These are phyloP conservation scores for Paramarasmius palmivorus DNA, from an alignment of 1,284 basidiomycete species.

Conservation along the genomic window DNA sequence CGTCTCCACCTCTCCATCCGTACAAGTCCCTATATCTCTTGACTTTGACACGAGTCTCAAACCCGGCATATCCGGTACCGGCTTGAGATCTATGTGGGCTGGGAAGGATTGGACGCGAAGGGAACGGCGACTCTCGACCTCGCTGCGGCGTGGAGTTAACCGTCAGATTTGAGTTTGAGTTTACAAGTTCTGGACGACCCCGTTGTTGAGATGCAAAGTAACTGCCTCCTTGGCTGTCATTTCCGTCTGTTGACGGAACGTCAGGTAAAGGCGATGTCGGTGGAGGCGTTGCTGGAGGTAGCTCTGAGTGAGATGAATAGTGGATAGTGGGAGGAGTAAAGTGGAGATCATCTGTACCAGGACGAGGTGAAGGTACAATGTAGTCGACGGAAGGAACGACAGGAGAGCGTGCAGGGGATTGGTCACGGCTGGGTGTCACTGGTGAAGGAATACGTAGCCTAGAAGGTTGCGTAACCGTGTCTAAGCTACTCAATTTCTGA, in stretches of 20 bases:
- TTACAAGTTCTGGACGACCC: not conserved
- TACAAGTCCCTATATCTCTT: slow-evolving; percentile 14
- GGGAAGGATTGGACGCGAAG: not conserved
- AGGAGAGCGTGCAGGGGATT: slow-evolving; percentile 6
- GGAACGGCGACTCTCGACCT: slow-evolving; percentile 7
- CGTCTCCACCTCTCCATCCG: not conserved
- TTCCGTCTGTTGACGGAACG: slow-evolving; percentile 1
- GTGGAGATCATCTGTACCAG: not conserved
- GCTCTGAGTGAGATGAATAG: slow-evolving; percentile 2
- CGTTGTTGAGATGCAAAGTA: not conserved
- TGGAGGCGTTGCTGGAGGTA: slow-evolving; percentile 13
- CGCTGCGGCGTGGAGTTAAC: not conserved
- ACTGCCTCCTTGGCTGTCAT: not conserved
- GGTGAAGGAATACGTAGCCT: not conserved
- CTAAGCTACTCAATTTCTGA: not conserved
- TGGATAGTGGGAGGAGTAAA: slow-evolving; percentile 7
- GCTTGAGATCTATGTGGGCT: not conserved
- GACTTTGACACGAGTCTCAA: slow-evolving; percentile 11
- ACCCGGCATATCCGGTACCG: not conserved
- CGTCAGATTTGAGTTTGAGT: too few species aligned
- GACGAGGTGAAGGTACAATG: slow-evolving; percentile 11
- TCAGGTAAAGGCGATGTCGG: slow-evolving; percentile 25
- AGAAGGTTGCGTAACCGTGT: not conserved
- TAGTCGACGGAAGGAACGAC: slow-evolving; percentile 11
- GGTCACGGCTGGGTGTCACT: not conserved